Evolutionary conservation across 2,329 filamentous ascomycete species (phyloP), one percentile per base, ranked within the genome.

Genomic region (Exutisphaerella laricina): DNA sequence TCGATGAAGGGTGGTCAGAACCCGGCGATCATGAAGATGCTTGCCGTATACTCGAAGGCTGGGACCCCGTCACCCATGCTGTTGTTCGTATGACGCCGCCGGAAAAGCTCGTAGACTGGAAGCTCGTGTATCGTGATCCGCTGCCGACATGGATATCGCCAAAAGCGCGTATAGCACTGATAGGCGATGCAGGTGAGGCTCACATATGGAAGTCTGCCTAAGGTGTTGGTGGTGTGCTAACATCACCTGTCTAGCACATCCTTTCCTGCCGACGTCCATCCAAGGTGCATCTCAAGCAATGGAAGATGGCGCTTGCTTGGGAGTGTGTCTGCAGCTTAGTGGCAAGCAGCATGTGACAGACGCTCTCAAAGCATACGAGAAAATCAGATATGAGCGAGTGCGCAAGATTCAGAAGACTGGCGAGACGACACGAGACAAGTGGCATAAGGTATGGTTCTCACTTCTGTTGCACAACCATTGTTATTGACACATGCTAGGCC

Each of bases 81-180:
- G 69, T 72, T 2, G 66, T 75, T n/a, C 58, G 64, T 21, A 66
- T 66, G 46, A 74, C 51, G 20, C 51, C 56, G 13, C 53, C 53
- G 6, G 54, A 53, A 8, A 56, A 50, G 30, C 45, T 58, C 16
- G 65, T 77, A 1, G 73, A 77, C 53, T 78, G 73, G 72, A 77
- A 76, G 58, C 70, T 78, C 16, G 74, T 74, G 28, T 77, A 75
- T 50, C 64, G 74, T 35, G 73, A 77, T 49, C 73, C 73, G 2
- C 59, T 76, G n/a, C 71, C 73, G 0, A 73, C 64, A 61, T 78
- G 74, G 75, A 66, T 76, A 1, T 73, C 69, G 0, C 59, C 61
- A n/a, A 69, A 70, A 41, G 70, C 72, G 26, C 65, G 67, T 30
- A 73, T 76, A 39, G 71, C 67, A 1, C 60, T 77, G 20, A 60